These are phyloP conservation scores for Favolaschia claudopus DNA, from an alignment of 768 basidiomycete species.

Conservation along the genomic window DNA sequence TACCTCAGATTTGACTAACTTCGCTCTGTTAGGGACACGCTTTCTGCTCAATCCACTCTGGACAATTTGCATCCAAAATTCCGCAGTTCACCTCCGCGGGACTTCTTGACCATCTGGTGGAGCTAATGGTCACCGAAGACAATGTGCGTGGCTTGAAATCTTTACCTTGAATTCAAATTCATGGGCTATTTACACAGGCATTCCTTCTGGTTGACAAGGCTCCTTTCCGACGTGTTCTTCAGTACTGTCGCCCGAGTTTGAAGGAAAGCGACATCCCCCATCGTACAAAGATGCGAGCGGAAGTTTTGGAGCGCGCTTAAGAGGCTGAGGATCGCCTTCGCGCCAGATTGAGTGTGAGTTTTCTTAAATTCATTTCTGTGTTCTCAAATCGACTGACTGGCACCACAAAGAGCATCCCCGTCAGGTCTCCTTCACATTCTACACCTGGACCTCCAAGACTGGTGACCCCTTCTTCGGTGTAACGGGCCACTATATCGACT, in stretches of 20 bases:
- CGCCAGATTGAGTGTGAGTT: not conserved
- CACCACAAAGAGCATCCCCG: conserved; percentile 2
- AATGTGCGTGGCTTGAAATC: not conserved
- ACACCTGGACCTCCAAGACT: conserved; percentile 24
- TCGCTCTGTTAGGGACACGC: not conserved
- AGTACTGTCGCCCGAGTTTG: conserved; percentile 24
- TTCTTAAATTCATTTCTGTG: not conserved
- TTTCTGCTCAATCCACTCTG: conserved; percentile 23
- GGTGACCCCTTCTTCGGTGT: conserved; percentile 27
- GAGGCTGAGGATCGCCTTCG: conserved; percentile 1
- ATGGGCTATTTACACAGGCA: conserved; percentile 15
- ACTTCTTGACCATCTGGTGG: conserved; percentile 29
- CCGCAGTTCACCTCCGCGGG: conserved; percentile 27
- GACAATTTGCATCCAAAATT: conserved; percentile 19
- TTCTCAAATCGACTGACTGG: not conserved
- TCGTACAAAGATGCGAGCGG: conserved; percentile 28
- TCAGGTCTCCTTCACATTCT: conserved; percentile 24
- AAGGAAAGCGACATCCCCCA: conserved; percentile 30
- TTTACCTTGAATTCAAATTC: too few relatives aligned
- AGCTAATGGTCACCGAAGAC: conserved; percentile 32
- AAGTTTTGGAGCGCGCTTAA: conserved; percentile 22
- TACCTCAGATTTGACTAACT: not conserved
- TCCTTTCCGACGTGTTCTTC: conserved; percentile 27
- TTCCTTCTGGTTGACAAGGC: conserved; percentile 30
- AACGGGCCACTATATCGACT: conserved; percentile 28